Evolutionary conservation across 495 filamentous ascomycete genomes (phyloP), one percentile per base, ranked within the genome.

Genomic region (Hyaloscypha finlandica): DNA sequence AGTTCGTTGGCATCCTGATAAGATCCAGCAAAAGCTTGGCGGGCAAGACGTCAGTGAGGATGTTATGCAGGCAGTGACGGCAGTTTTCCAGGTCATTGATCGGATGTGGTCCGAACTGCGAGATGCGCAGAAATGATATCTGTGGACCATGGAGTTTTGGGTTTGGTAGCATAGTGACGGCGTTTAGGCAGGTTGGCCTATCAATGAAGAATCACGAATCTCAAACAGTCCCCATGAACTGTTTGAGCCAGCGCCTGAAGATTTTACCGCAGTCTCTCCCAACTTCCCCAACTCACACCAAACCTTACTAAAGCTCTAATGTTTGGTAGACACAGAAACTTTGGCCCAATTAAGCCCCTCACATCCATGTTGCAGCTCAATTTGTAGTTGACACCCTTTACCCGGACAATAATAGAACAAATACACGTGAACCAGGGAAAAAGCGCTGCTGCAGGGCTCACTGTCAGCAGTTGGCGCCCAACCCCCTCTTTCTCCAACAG

Each of bases 1-100:
- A 45, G 87, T 98, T 11, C 80, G 93, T 11, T 99, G 95, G 95
- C 95, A 99, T 84, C 95, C 95, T 11, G 95, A 99, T 78, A 99
- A 98, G 82, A 90, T 98, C 37, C 92, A 96, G 81, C 96, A 98
- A 78, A 85, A 88, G 56, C 88, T 94, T 70, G 91, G 92, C 2
- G 86, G 83, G 0, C 76, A 83, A 64, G 82, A 84, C 6, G 79
- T 91, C 52, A 88, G 92, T 54, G 86, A 90, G 20, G 77, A 81
- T 3, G 86, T 88, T 2, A 84, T 96, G 76, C 89, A 89, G 78
- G 85, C 84, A 58, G 91, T 98, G 19, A 99, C 94, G 14, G 89
- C 90, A 6, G 89, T 97, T 11, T 99, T 99, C 73, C 94, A 98
- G 80, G 88, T 91, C 55, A 83, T 99, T 61, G 95, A 98, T 82